Evolutionary conservation across 495 filamentous ascomycete genomes (phyloP).

Genomic region (Lophiotrema nucula): DNA sequence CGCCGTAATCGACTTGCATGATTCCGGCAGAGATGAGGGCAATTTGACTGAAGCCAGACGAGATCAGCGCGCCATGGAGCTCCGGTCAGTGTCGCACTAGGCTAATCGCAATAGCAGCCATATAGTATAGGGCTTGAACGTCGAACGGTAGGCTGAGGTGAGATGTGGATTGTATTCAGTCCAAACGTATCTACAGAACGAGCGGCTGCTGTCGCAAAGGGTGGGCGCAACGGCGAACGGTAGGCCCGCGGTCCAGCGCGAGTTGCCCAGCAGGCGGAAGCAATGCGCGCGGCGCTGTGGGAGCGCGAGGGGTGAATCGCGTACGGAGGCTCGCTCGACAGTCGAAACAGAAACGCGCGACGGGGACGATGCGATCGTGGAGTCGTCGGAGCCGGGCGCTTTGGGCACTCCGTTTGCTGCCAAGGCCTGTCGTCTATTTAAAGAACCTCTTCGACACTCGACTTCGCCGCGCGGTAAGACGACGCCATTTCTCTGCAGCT

Average conservation of each 20-base stretch:
- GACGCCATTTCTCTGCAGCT: too few species aligned
- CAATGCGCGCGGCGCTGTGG: slow-evolving; percentile 1
- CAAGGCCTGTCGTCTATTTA: too few species aligned
- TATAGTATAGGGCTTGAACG: not conserved
- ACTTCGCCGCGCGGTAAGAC: too few species aligned
- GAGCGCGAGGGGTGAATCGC: not conserved
- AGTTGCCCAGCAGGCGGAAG: not conserved
- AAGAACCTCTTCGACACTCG: too few species aligned
- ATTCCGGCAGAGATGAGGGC: slow-evolving; percentile 15
- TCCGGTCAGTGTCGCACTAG: slow-evolving; percentile 10
- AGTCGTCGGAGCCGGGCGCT: too few species aligned
- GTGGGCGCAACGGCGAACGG: not conserved
- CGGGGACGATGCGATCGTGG: too few species aligned
- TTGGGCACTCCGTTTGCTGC: too few species aligned
- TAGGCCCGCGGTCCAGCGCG: not conserved
- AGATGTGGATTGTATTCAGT: slow-evolving; percentile 9
- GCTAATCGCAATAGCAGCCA: slow-evolving; percentile 22
- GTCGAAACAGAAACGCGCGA: slow-evolving; percentile 5
- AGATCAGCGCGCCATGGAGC: slow-evolving; percentile 32
- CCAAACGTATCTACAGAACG: slow-evolving; percentile 2
- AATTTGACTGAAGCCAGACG: slow-evolving; percentile 1
- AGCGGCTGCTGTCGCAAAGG: not conserved
- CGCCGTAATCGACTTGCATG: slow-evolving; percentile 34
- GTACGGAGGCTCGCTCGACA: not conserved
- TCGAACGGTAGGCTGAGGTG: slow-evolving; percentile 18